Conservation (phyloP, 2,329 filamentous ascomycete genomes). For the Colletotrichum chlorophyti region DNA sequence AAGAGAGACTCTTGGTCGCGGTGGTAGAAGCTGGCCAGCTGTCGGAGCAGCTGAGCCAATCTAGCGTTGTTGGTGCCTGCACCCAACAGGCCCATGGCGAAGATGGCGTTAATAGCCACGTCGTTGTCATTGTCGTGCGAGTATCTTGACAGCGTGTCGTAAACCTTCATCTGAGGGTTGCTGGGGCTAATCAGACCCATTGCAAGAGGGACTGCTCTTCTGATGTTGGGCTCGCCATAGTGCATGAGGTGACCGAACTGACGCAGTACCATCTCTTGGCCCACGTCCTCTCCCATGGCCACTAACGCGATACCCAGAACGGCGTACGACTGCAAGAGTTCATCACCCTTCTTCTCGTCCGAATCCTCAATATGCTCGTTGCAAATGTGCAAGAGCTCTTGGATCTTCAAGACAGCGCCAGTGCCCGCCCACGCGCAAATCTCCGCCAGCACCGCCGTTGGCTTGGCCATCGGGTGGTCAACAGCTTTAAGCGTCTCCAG, state of each 20-base stretch:
- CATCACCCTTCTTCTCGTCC: conserved; percentile 93
- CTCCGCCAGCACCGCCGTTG: conserved; percentile 92
- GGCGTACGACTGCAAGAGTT: conserved; percentile 94
- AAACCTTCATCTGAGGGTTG: conserved; percentile 99
- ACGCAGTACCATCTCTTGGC: conserved; percentile 97
- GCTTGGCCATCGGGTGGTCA: conserved; percentile 95
- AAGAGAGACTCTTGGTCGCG: conserved; percentile 95
- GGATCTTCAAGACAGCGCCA: conserved; percentile 94
- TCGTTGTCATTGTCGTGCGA: conserved; percentile 99
- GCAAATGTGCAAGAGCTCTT: conserved; percentile 96
- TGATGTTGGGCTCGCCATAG: conserved; percentile 96
- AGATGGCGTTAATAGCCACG: conserved; percentile 97
- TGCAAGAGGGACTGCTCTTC: conserved; percentile 91
- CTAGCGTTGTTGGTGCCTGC: conserved; percentile 98
- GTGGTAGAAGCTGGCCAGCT: conserved; percentile 98
- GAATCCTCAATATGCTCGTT: conserved; percentile 96
- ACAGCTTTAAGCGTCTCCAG: conserved; percentile 96
- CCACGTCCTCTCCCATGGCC: conserved; percentile 97
- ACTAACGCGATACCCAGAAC: conserved; percentile 94
- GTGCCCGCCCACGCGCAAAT: conserved; percentile 99
- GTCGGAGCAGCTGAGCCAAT: conserved; percentile 89
- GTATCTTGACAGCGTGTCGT: conserved; percentile 96
- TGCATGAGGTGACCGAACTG: conserved; percentile 99
- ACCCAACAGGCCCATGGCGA: conserved; percentile 96
- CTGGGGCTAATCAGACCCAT: conserved; percentile 97